phyloP scores from a whole-genome alignment of 1,139 yeast genomes.

The Kodamaea anthophila region DNA sequence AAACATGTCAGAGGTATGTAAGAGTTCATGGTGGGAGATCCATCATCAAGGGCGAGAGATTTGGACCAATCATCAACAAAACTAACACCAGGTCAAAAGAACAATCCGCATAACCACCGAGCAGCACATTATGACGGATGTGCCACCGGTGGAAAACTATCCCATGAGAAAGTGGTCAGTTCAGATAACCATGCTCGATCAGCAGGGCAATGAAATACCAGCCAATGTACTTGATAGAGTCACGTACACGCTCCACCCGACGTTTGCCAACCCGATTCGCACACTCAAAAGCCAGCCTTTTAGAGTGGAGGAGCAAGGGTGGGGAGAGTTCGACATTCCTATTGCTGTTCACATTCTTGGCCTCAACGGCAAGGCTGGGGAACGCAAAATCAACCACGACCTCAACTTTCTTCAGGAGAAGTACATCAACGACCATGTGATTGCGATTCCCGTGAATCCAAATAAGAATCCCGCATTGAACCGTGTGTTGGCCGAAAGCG shows the following conservation, averaged over 20 bases:
- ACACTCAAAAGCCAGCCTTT: constrained; percentile 82
- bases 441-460: constrained; percentile 62
- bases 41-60: no score
- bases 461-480: constrained; percentile 59
- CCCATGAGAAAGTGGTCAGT: constrained; percentile 97
- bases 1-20: constrained; percentile 6
- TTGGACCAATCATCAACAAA: no score
- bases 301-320: constrained; percentile 86
- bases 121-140: constrained; percentile 77
- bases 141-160: constrained; percentile 83
- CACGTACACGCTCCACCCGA: constrained; percentile 89
- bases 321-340: constrained; percentile 97
- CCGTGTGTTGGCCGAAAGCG: constrained; percentile 71
- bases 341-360: constrained; percentile 67
- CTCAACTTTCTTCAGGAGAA: constrained; percentile 76
- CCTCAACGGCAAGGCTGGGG: constrained; percentile 74
- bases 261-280: constrained; percentile 85
- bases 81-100: constrained; percentile 56
- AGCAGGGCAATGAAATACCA: constrained; percentile 75
- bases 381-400: constrained; percentile 80
- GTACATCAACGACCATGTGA: constrained; percentile 71
- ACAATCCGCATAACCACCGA: constrained; percentile 84
- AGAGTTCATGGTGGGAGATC: neutral
- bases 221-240: constrained; percentile 89
- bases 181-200: constrained; percentile 67